A percentile compares a stretch with the other conserved stretches of the same genome.
These are phyloP conservation scores for Hemileia vastatrix DNA, from an alignment of 1,284 basidiomycete species.

Conservation along the genomic window DNA sequence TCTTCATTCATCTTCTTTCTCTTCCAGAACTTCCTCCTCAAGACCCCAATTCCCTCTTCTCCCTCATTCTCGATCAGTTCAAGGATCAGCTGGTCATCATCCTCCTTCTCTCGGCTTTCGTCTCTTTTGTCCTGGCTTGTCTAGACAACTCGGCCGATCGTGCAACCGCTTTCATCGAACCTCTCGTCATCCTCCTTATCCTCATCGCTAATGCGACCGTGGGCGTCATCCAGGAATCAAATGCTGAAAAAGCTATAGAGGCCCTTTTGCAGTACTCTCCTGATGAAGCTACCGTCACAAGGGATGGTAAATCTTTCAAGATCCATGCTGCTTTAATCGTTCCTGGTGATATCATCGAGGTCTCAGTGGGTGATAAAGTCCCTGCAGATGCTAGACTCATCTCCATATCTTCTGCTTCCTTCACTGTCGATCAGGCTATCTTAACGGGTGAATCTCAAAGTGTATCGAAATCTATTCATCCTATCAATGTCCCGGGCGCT, in stretches of 20 bases:
- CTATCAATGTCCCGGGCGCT: conserved; percentile 60
- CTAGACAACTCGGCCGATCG: conserved; percentile 63
- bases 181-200: conserved; percentile 81
- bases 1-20: conserved; percentile 12
- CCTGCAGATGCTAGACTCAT: conserved; percentile 85
- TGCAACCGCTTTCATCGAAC: conserved; percentile 75
- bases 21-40: conserved; percentile 71
- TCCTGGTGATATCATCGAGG: conserved; percentile 78
- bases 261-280: conserved; percentile 89
- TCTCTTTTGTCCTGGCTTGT: conserved; percentile 79
- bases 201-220: conserved; percentile 86
- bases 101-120: conserved; percentile 75
- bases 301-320: conserved; percentile 59
- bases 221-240: conserved; percentile 87
- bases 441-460: conserved; percentile 84
- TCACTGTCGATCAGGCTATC: conserved; percentile 86
- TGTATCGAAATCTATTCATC: conserved; percentile 64
- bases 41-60: conserved; percentile 66
- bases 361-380: conserved; percentile 85
- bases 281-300: conserved; percentile 81
- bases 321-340: conserved; percentile 78
- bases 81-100: conserved; percentile 89
- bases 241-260: conserved; percentile 92
- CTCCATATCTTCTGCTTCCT: conserved; percentile 78
- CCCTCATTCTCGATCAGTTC: conserved; percentile 92